Base-by-base conservation (phyloP, 192 early-diverging fungal species). In the Dissophora globulifera region DNA sequence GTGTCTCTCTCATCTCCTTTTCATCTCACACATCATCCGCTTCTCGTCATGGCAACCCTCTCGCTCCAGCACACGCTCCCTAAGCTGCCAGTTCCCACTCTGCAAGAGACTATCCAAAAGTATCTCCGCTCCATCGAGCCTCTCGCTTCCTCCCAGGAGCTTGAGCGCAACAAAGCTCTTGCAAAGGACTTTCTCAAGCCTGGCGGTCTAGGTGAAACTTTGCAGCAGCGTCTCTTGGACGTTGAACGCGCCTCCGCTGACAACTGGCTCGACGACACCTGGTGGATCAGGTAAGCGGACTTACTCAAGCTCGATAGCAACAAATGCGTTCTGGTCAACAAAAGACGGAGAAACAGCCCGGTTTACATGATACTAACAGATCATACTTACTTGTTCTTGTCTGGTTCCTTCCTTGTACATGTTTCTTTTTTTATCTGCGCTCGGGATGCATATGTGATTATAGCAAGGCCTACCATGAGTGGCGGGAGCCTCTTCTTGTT, bases 401-500 rank as follows among this genome's bases (percentile, higher is more conserved):
- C n/a, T 40, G 38, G 7, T 40, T 40, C 38, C 46, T 48, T 48
- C 5, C 19, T 16, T 53, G 32, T 27, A 19, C 27, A 41, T 41
- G 12, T 33, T 50, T 50, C 40, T 50, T 22, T 29, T 43, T 62
- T 55, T 60, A 7, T 30, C 26, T 6, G 43, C n/a, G 25, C 23
- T 8, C 13, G 38, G 16, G 9, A 15, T 42, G 41, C 23, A 23
- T 46, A 0, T 19, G 15, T 42, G 22, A 19, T 27, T 32, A 25
- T 41, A 76, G 72, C 50, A 81, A 70, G 26, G 92, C 94, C 8
- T 95, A 94, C 76, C 87, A 91, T 51, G 81, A 85, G 26, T 96
- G 93, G 93, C 84, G 96, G 15, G 93, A 93, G 45, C 80, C 88
- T 11, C 55, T 94, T 26, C 76, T 94, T 61, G 85, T 97, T 62